Conservation (phyloP, 106 monocot genomes). For the Dioscorea alata region DNA sequence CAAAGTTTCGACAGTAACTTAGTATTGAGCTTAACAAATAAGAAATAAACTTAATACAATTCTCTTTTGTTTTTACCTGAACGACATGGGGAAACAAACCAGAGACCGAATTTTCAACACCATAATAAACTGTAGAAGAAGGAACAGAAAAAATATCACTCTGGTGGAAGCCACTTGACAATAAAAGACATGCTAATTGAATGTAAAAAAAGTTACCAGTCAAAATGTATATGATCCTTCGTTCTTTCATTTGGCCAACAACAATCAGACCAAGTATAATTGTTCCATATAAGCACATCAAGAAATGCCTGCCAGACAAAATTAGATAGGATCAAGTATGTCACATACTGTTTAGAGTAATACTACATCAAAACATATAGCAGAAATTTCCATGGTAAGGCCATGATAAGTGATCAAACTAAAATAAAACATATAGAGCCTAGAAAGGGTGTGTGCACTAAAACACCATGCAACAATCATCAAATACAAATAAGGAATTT, state of each 20-base stretch:
- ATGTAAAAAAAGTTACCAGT: slow-evolving; percentile 46
- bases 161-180: too few relatives aligned
- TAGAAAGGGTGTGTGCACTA: too few relatives aligned
- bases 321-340: neutral
- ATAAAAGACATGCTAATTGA: neutral
- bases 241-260: slow-evolving; percentile 72
- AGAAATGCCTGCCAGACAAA: slow-evolving; percentile 61
- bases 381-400: too few relatives aligned
- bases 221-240: slow-evolving; percentile 70
- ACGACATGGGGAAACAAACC: slow-evolving; percentile 72
- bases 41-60: neutral
- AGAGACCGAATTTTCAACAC: slow-evolving; percentile 71
- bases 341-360: too few relatives aligned
- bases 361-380: too few relatives aligned
- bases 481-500: too few relatives aligned
- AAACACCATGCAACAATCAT: too few relatives aligned
- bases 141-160: neutral
- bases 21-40: neutral
- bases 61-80: slow-evolving; percentile 47
- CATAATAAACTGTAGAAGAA: slow-evolving; percentile 79
- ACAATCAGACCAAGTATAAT: slow-evolving; percentile 64
- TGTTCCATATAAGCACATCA: slow-evolving; percentile 74
- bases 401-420: too few relatives aligned
- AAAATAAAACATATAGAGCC: too few relatives aligned
- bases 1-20: slow-evolving; percentile 7